phyloP scores from a whole-genome alignment of 2,329 filamentous ascomycete species.

The Pyricularia sp. region DNA sequence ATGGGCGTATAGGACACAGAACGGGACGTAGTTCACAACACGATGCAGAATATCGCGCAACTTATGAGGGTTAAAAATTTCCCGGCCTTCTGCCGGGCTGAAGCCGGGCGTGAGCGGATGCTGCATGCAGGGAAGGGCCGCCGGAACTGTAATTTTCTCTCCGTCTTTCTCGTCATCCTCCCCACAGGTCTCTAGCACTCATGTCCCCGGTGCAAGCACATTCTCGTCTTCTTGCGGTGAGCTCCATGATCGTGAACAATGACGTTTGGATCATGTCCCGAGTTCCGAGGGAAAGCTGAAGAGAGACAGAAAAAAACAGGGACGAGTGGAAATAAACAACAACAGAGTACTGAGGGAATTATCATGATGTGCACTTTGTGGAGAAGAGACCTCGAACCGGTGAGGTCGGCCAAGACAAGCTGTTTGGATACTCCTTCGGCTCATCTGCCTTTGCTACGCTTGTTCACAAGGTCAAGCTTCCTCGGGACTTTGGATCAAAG shows the following conservation, averaged over 20 bases:
- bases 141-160: neutral
- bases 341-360: neutral
- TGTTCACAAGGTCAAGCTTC: neutral
- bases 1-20: neutral
- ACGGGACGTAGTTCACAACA: no score
- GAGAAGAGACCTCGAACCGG: no score
- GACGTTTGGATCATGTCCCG: neutral
- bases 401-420: neutral
- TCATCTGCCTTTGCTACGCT: neutral
- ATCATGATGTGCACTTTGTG: neutral
- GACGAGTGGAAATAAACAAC: no score
- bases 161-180: neutral
- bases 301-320: no score
- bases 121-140: neutral
- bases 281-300: neutral
- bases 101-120: neutral
- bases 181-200: neutral
- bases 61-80: neutral
- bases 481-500: neutral
- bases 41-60: neutral
- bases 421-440: neutral
- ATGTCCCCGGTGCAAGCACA: neutral
- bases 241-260: neutral
- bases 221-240: neutral
- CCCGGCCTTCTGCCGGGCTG: neutral